Evolutionary conservation across 352 stramenopile species (phyloP).

Genomic region (Elongisporangium prolatum): DNA sequence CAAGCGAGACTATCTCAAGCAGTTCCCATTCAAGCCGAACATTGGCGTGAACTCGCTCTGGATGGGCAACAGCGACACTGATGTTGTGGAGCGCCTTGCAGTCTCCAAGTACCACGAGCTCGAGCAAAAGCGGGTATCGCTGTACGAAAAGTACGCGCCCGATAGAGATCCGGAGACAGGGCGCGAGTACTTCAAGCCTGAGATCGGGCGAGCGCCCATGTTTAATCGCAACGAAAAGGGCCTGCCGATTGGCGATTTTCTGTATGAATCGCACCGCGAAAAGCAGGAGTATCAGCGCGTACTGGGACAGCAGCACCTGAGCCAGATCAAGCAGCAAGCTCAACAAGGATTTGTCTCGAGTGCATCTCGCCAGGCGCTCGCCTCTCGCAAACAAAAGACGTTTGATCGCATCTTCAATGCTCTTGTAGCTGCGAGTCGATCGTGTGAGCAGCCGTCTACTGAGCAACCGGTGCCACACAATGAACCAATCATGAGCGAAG

Average conservation of each 20-base stretch:
- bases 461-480: neutral
- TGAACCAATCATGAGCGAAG: neutral
- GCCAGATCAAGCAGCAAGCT: constrained; percentile 34
- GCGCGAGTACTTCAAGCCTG: constrained; percentile 61
- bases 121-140: constrained; percentile 42
- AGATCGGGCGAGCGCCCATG: constrained; percentile 50
- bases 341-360: constrained; percentile 58
- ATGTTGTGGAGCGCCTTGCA: constrained; percentile 65
- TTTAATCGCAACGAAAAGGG: constrained; percentile 71
- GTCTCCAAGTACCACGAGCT: constrained; percentile 66
- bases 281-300: constrained; percentile 53
- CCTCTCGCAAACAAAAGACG: constrained; percentile 50
- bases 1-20: constrained; percentile 50
- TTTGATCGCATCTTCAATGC: constrained; percentile 51
- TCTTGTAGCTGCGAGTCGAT: constrained; percentile 17
- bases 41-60: constrained; percentile 74
- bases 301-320: constrained; percentile 36
- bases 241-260: constrained; percentile 71
- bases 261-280: constrained; percentile 59
- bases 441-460: too few relatives aligned
- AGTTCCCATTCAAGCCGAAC: constrained; percentile 76
- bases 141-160: constrained; percentile 62
- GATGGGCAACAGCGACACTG: constrained; percentile 29
- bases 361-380: constrained; percentile 47
- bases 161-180: constrained; percentile 57